Evolutionary conservation across 2,329 filamentous ascomycete species (phyloP).

Genomic region (Teratosphaeriaceae sp.): DNA sequence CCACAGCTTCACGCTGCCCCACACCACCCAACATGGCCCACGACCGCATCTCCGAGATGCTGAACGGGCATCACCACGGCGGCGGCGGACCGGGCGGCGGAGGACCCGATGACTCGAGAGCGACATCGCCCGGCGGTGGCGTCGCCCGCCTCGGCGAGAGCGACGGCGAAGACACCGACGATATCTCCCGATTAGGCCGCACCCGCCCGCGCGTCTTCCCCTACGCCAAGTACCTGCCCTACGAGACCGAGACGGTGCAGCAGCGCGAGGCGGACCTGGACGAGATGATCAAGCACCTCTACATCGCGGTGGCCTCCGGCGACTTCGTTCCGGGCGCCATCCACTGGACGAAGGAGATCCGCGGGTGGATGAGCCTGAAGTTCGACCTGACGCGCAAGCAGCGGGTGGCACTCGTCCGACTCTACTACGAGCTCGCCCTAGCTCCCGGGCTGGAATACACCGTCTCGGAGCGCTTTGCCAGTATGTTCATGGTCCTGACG

Average conservation of each 20-base stretch:
- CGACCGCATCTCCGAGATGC: constrained; percentile 35
- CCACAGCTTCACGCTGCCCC: constrained; percentile 7
- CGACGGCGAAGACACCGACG: constrained; percentile 32
- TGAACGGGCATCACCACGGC: constrained; percentile 34
- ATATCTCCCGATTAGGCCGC: constrained; percentile 58
- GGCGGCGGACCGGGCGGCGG: constrained; percentile 18
- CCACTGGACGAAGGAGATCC: constrained; percentile 95
- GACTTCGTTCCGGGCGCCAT: constrained; percentile 91
- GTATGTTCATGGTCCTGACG: constrained; percentile 94
- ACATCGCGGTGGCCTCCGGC: constrained; percentile 82
- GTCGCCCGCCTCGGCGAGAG: constrained; percentile 35
- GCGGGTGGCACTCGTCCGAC: constrained; percentile 73
- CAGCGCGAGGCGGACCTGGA: constrained; percentile 72
- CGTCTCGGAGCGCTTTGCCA: constrained; percentile 83
- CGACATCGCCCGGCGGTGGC: constrained; percentile 70
- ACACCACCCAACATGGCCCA: constrained; percentile 19
- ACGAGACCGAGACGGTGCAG: constrained; percentile 72
- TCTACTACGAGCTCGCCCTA: constrained; percentile 91
- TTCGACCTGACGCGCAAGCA: constrained; percentile 88
- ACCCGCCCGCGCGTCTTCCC: constrained; percentile 78
- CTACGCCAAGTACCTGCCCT: constrained; percentile 86
- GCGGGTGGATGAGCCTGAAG: constrained; percentile 92
- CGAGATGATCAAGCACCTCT: constrained; percentile 88
- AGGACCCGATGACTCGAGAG: constrained; percentile 68
- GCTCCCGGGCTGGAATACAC: constrained; percentile 80